Evolutionary conservation across 2,329 filamentous ascomycete genomes (phyloP).

Genomic region (Aspergillus flavus): DNA sequence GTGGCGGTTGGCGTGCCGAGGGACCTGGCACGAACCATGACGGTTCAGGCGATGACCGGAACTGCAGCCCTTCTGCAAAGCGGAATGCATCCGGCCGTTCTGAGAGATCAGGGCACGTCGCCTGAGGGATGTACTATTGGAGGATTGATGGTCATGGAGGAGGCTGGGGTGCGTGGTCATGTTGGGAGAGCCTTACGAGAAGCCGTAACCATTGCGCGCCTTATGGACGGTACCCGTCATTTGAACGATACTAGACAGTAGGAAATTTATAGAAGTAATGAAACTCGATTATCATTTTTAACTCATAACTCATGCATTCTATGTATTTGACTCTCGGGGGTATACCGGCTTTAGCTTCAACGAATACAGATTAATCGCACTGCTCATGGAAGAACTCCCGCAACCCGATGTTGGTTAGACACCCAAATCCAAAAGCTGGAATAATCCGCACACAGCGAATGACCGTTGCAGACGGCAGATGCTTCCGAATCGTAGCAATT

Average conservation of each 20-base stretch:
- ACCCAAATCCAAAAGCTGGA: constrained; percentile 83
- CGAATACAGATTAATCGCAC: not conserved
- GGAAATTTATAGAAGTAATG: not conserved
- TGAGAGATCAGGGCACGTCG: constrained; percentile 63
- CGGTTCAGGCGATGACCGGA: constrained; percentile 64
- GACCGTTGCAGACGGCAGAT: constrained; percentile 68
- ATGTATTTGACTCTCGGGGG: not conserved
- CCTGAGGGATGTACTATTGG: constrained; percentile 67
- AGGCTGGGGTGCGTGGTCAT: constrained; percentile 57
- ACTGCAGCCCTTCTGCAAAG: constrained; percentile 60
- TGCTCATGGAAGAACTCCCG: constrained; percentile 22
- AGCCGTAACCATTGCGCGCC: constrained; percentile 60
- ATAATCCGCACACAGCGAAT: constrained; percentile 80
- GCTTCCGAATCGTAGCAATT: constrained; percentile 62
- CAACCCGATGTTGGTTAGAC: constrained; percentile 69
- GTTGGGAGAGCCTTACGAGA: constrained; percentile 60
- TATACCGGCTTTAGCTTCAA: too few relatives aligned
- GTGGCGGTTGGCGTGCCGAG: constrained; percentile 65
- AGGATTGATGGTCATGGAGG: constrained; percentile 62
- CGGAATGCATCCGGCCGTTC: constrained; percentile 61
- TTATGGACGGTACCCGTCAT: constrained; percentile 41
- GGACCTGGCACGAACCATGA: constrained; percentile 62
- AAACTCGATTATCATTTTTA: not conserved
- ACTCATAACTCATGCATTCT: not conserved
- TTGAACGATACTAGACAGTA: constrained; percentile 3